Evolutionary conservation across 108 stramenopile species (phyloP).

Genomic region (Pseudonitzschia pungens): DNA sequence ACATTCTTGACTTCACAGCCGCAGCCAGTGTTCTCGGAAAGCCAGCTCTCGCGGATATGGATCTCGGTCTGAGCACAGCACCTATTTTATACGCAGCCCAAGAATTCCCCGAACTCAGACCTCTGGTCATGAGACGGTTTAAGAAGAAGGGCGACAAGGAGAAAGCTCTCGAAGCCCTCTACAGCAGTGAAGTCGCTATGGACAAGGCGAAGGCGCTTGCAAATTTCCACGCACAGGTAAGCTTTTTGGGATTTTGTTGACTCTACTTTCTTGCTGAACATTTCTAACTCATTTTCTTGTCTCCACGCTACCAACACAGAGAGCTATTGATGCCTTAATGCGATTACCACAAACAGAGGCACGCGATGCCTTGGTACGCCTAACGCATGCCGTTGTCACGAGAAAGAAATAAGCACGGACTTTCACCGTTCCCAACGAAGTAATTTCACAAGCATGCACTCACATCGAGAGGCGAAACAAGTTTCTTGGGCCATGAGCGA

Average conservation of each 20-base stretch:
- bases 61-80: constrained; percentile 93
- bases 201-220: constrained; percentile 86
- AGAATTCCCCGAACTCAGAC: constrained; percentile 69
- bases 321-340: constrained; percentile 82
- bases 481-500: not conserved
- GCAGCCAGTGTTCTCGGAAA: constrained; percentile 85
- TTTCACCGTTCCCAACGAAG: not conserved
- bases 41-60: constrained; percentile 83
- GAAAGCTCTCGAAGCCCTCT: constrained; percentile 75
- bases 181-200: constrained; percentile 84
- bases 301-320: constrained; percentile 23
- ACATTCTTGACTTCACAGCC: constrained; percentile 94
- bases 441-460: not conserved
- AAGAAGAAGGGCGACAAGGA: constrained; percentile 93
- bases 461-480: not conserved
- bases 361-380: constrained; percentile 81
- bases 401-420: constrained; percentile 77
- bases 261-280: not conserved
- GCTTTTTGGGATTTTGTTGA: constrained; percentile 14
- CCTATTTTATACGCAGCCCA: constrained; percentile 95
- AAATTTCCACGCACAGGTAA: constrained; percentile 88
- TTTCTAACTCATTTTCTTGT: not conserved
- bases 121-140: constrained; percentile 91
- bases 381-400: constrained; percentile 90
- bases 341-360: constrained; percentile 89